A percentile compares a stretch with the other conserved stretches of the same genome.
phyloP scores from a whole-genome alignment of 495 filamentous ascomycete species.

The Lepraria neglecta region DNA sequence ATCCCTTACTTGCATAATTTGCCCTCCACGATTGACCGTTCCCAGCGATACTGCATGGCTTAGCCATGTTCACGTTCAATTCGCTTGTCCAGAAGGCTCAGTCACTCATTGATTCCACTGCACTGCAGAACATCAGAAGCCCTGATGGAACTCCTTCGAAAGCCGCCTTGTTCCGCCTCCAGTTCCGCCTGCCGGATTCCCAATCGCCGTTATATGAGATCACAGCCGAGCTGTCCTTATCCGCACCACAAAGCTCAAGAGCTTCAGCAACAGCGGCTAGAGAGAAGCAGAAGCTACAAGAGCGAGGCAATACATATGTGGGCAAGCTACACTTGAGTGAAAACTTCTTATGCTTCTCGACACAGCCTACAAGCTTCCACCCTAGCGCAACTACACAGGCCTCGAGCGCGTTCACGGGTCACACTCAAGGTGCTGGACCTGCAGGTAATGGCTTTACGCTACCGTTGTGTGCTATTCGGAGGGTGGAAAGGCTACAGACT shows the following conservation, averaged over 20 bases:
- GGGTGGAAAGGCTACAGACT: constrained; percentile 87
- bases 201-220: constrained; percentile 93
- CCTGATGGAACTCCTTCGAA: constrained; percentile 79
- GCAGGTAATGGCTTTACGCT: constrained; percentile 94
- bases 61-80: constrained; percentile 68
- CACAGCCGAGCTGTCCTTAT: constrained; percentile 85
- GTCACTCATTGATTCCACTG: constrained; percentile 82
- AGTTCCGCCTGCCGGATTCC: constrained; percentile 88
- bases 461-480: constrained; percentile 83
- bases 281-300: constrained; percentile 53
- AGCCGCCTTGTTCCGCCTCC: constrained; percentile 84
- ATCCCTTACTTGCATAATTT: too few species aligned
- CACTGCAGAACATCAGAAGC: constrained; percentile 43
- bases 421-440: constrained; percentile 85
- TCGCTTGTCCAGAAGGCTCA: constrained; percentile 92
- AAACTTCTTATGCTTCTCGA: constrained; percentile 91
- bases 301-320: constrained; percentile 75
- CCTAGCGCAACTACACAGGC: constrained; percentile 66
- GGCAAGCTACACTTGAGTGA: constrained; percentile 92
- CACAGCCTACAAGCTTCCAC: constrained; percentile 80
- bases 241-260: constrained; percentile 48
- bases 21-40: background rate
- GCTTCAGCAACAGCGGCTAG: constrained; percentile 39
- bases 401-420: constrained; percentile 74
- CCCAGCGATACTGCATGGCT: constrained; percentile 10